Base-by-base conservation (phyloP, 2,329 filamentous ascomycete species). In the Apiospora koreana region DNA sequence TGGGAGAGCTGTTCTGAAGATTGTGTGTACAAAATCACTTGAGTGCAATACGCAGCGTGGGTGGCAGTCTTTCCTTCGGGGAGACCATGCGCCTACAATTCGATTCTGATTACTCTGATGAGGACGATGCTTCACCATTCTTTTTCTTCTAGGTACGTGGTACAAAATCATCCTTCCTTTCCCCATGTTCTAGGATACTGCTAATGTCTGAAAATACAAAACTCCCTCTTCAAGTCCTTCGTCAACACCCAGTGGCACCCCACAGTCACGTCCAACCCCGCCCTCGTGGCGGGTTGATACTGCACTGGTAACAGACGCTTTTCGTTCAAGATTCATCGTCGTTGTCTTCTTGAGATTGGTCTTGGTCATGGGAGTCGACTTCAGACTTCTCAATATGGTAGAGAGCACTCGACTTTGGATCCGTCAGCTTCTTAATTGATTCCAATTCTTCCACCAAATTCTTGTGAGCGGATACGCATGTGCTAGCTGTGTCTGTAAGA, bases 1-100 rank as follows among this genome's bases (percentile, higher is more conserved):
- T 96, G 93, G 93, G 92, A 92, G 88, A 93, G 93, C 90, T 91
- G 87, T 92, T 94, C 93, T 93, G 93, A 93, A 95, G 93, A 95
- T 95, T 91, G 93, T 95, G 88, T 89, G 88, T 89, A 85, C 48
- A 68, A 81, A 62, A 81, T 91, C 90, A 94, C 93, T 94, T 94
- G 87, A 96, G 94, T 95, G 92, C 94, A 94, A 96, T 96, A 94
- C 92, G 93, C 93, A 89, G 93, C 93, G 90, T 95, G 86, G 50
- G 66, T 50, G 46, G 66, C 86, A 83, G 79, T 77, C 77, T 74
- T 74, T 70, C 74, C 72, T 71, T 74, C 41, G 50, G 73, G 77
- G 48, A 21, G 41, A 43, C 54, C 67, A 42, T 64, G 67, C 67
- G 67, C 48, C 54, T 91, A 91, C 86, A 86, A 94, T 93, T 94